Percentiles rank a stretch among this genome's conserved stretches.
Conservation (phyloP, 352 stramenopile genomes). For the Hyaloperonospora arabidopsidis region DNA sequence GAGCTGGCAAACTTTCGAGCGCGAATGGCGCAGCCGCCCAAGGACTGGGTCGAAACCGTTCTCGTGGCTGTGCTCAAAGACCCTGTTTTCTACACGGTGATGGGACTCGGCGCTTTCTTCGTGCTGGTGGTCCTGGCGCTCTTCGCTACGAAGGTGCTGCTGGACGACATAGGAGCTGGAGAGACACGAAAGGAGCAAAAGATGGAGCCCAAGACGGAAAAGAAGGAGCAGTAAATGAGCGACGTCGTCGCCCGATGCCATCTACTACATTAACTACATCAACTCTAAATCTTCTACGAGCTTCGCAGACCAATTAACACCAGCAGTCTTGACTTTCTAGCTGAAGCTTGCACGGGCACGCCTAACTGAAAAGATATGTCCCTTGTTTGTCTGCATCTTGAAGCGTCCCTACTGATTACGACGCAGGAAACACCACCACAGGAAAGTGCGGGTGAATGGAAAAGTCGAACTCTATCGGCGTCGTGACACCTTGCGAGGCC, state of each 20-base stretch:
- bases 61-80: slow-evolving; percentile 55
- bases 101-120: slow-evolving; percentile 37
- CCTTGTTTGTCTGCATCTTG: background rate
- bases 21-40: slow-evolving; percentile 43
- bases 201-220: slow-evolving; percentile 11
- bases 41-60: slow-evolving; percentile 59
- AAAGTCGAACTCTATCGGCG: slow-evolving; percentile 46
- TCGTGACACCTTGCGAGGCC: slow-evolving; percentile 7
- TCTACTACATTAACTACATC: background rate
- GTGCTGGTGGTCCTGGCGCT: slow-evolving; percentile 45
- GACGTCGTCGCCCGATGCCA: background rate
- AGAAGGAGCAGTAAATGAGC: slow-evolving; percentile 19
- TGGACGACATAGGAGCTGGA: slow-evolving; percentile 50
- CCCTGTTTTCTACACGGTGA: slow-evolving; percentile 47
- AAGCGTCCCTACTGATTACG: background rate
- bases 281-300: background rate
- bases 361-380: background rate
- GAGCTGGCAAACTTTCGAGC: slow-evolving; percentile 29
- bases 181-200: slow-evolving; percentile 26
- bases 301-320: too few relatives aligned
- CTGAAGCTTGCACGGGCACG: background rate
- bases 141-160: slow-evolving; percentile 47
- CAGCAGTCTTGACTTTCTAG: too few relatives aligned
- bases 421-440: slow-evolving; percentile 36
- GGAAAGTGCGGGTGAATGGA: slow-evolving; percentile 64